phyloP scores from a whole-genome alignment of 176 grass and related monocot species.

The Rhynchospora tenuis region DNA sequence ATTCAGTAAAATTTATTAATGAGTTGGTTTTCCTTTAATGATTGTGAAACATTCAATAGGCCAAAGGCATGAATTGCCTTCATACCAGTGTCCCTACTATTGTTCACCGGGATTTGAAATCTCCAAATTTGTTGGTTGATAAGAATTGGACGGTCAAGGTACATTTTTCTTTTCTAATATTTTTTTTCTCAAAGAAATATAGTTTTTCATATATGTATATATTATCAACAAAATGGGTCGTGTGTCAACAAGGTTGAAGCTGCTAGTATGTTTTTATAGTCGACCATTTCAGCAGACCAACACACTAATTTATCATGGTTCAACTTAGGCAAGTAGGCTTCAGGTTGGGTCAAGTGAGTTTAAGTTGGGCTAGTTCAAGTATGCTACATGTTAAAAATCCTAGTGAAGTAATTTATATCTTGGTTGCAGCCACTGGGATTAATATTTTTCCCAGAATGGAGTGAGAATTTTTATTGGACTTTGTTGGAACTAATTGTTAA shows the following conservation, averaged over 20 bases:
- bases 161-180: conserved; percentile 1
- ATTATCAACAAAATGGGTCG: neutral
- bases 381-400: neutral
- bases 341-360: neutral
- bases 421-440: neutral
- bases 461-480: neutral
- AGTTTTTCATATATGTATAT: neutral
- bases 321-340: neutral
- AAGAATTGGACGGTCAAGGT: conserved; percentile 99
- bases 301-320: neutral
- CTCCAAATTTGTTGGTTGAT: conserved; percentile 95
- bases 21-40: neutral
- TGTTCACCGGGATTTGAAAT: conserved; percentile 99
- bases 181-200: conserved; percentile 10
- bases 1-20: neutral
- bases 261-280: neutral
- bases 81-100: conserved; percentile 90
- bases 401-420: neutral
- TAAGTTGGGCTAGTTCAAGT: neutral
- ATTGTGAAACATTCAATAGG: conserved; percentile 39
- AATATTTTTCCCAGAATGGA: neutral
- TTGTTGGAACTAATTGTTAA: neutral
- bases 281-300: neutral
- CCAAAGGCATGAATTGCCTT: conserved; percentile 98
- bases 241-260: neutral